phyloP scores from a whole-genome alignment of 2,329 filamentous ascomycete genomes.

The Aspergillus sp. region DNA sequence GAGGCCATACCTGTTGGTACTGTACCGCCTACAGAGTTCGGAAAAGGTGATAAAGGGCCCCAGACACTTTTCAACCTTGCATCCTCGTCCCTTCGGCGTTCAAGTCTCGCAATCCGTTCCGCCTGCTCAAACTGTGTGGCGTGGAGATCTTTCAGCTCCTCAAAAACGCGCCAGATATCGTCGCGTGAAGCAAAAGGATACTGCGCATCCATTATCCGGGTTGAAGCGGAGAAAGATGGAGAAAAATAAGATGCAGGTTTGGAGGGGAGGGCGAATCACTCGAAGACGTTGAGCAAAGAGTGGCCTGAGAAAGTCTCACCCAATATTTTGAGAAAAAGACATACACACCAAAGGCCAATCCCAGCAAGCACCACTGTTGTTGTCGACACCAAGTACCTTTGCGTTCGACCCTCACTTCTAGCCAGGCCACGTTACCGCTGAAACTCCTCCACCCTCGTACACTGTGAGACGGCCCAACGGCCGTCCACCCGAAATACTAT shows the following conservation, averaged over 20 bases:
- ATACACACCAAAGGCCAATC: not conserved
- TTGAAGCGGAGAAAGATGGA: not conserved
- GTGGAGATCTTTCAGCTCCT: conserved; percentile 62
- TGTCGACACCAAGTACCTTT: not conserved
- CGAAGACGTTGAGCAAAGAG: conserved; percentile 4
- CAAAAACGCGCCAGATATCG: conserved; percentile 65
- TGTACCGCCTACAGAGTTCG: conserved; percentile 77
- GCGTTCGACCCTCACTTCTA: not conserved
- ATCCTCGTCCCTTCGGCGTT: conserved; percentile 64
- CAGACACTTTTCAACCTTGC: conserved; percentile 78
- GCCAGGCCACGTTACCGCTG: conserved; percentile 16
- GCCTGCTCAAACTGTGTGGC: conserved; percentile 61
- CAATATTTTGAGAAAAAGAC: not conserved
- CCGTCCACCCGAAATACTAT: conserved; percentile 33
- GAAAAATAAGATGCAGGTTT: not conserved
- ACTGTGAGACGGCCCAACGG: conserved; percentile 37
- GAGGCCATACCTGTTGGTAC: conserved; percentile 76
- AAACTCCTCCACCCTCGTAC: conserved; percentile 30
- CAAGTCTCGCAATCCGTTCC: conserved; percentile 61
- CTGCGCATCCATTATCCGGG: conserved; percentile 60
- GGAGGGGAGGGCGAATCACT: not conserved
- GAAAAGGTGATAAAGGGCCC: conserved; percentile 81
- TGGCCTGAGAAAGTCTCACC: not conserved
- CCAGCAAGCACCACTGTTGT: not conserved
- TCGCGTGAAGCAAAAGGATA: conserved; percentile 63